phyloP scores from a whole-genome alignment of 2,329 filamentous ascomycete genomes.

The Xylariomycetidae sp. region DNA sequence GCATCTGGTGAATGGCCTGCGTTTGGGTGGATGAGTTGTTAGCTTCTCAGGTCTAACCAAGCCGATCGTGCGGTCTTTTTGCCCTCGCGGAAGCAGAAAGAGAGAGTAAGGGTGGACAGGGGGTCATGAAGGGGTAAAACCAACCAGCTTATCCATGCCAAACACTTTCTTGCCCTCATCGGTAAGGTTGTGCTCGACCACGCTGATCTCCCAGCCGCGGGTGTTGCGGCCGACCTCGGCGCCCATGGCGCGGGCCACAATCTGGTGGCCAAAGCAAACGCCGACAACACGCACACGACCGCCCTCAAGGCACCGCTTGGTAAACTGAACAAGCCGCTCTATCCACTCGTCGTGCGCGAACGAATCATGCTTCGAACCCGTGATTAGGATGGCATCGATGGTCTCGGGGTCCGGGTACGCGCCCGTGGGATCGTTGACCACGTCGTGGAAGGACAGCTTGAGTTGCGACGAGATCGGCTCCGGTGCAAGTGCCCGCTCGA shows the following conservation, averaged over 20 bases:
- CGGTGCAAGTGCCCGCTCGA: slow-evolving; percentile 46
- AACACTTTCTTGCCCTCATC: slow-evolving; percentile 67
- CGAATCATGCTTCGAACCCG: slow-evolving; percentile 68
- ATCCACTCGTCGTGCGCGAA: slow-evolving; percentile 76
- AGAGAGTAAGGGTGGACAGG: slow-evolving; percentile 1
- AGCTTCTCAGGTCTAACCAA: slow-evolving; percentile 4
- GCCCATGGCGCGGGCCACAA: slow-evolving; percentile 67
- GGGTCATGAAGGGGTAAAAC: slow-evolving; percentile 3
- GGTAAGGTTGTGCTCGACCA: slow-evolving; percentile 62
- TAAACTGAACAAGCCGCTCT: slow-evolving; percentile 63
- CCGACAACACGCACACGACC: slow-evolving; percentile 65
- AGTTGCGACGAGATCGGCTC: slow-evolving; percentile 39
- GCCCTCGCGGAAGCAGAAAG: background rate
- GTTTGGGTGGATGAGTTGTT: slow-evolving; percentile 4
- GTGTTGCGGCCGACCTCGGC: slow-evolving; percentile 60
- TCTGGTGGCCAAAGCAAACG: slow-evolving; percentile 85
- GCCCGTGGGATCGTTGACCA: slow-evolving; percentile 50
- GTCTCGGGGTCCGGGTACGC: slow-evolving; percentile 66
- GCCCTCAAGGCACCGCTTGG: slow-evolving; percentile 50
- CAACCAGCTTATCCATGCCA: slow-evolving; percentile 52
- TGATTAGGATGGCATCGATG: slow-evolving; percentile 78
- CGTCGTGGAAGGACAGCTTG: slow-evolving; percentile 60
- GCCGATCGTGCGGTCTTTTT: background rate
- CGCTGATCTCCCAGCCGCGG: slow-evolving; percentile 75
- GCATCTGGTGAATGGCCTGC: slow-evolving; percentile 79